Conservation (phyloP, 352 stramenopile species). For the Phytophthora syringae region DNA sequence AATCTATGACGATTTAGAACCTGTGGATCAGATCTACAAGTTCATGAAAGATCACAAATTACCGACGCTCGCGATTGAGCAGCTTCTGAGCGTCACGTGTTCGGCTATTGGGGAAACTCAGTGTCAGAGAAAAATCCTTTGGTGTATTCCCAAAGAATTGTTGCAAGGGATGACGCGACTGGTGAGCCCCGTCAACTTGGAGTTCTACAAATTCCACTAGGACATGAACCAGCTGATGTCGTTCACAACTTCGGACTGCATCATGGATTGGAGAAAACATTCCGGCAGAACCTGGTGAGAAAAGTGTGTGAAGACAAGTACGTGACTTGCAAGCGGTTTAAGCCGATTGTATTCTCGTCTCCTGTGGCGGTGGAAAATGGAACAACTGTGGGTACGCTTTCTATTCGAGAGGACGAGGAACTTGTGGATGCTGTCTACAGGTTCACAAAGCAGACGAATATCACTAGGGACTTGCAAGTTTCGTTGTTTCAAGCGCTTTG, state of each 20-base stretch:
- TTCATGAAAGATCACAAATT: constrained; percentile 64
- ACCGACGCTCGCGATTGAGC: constrained; percentile 35
- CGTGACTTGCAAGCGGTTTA: constrained; percentile 54
- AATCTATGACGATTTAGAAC: constrained; percentile 73
- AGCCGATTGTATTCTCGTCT: constrained; percentile 55
- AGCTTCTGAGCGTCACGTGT: constrained; percentile 55
- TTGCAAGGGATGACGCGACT: constrained; percentile 13
- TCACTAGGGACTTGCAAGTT: constrained; percentile 52
- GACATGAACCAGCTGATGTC: constrained; percentile 60
- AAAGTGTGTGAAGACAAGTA: constrained; percentile 65
- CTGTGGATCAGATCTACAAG: constrained; percentile 73
- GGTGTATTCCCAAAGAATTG: constrained; percentile 62
- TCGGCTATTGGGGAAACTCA: constrained; percentile 24
- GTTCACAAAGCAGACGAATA: constrained; percentile 59
- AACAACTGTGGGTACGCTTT: constrained; percentile 40
- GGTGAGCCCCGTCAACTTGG: constrained; percentile 44
- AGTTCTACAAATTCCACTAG: constrained; percentile 51
- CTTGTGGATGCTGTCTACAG: constrained; percentile 70
- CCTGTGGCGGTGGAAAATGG: constrained; percentile 65
- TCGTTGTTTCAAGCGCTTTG: constrained; percentile 68
- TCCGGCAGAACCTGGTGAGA: constrained; percentile 49
- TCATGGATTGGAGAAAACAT: constrained; percentile 42
- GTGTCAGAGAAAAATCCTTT: constrained; percentile 53
- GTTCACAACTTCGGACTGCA: constrained; percentile 54
- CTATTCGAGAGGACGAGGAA: constrained; percentile 71